A percentile compares a stretch with the other conserved stretches of the same genome.
Conservation (phyloP, 768 basidiomycete genomes). For the Trametes meyenii region DNA sequence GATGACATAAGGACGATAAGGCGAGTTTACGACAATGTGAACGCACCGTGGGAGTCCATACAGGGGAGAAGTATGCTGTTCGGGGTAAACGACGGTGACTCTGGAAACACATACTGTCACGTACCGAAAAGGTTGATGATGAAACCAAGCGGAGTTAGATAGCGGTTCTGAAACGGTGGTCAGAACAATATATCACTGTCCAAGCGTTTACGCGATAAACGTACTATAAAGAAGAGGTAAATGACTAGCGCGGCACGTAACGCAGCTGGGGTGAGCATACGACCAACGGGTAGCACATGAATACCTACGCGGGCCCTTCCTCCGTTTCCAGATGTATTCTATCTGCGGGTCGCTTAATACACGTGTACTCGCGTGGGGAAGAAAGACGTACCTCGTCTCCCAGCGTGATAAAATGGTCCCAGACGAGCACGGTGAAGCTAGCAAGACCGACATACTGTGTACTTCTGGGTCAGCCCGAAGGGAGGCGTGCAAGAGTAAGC, state of each 20-base stretch:
- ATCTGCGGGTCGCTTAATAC: conserved; percentile 33
- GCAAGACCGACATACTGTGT: conserved; percentile 53
- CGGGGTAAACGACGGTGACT: background rate
- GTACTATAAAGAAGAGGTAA: conserved; percentile 43
- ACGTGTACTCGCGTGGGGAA: background rate
- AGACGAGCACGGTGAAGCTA: conserved; percentile 53
- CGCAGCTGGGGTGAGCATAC: background rate
- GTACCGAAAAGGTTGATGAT: conserved; percentile 51
- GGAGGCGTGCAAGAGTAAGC: too few relatives aligned
- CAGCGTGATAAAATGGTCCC: conserved; percentile 60
- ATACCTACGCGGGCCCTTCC: conserved; percentile 48
- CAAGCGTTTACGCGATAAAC: conserved; percentile 11
- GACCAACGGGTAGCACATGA: background rate
- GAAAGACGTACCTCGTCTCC: conserved; percentile 42
- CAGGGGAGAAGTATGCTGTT: conserved; percentile 29
- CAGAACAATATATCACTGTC: background rate
- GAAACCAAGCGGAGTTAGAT: conserved; percentile 64
- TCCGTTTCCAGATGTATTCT: conserved; percentile 55
- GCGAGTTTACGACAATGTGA: background rate
- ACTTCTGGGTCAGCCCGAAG: background rate
- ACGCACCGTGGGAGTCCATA: conserved; percentile 28
- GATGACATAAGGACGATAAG: background rate
- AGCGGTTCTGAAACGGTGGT: conserved; percentile 52
- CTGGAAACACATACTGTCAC: background rate
- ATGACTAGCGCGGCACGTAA: conserved; percentile 28